Evolutionary conservation across 139 green algal species (phyloP), one percentile per base, ranked within the genome.

Genomic region (Bryopsis sp.): DNA sequence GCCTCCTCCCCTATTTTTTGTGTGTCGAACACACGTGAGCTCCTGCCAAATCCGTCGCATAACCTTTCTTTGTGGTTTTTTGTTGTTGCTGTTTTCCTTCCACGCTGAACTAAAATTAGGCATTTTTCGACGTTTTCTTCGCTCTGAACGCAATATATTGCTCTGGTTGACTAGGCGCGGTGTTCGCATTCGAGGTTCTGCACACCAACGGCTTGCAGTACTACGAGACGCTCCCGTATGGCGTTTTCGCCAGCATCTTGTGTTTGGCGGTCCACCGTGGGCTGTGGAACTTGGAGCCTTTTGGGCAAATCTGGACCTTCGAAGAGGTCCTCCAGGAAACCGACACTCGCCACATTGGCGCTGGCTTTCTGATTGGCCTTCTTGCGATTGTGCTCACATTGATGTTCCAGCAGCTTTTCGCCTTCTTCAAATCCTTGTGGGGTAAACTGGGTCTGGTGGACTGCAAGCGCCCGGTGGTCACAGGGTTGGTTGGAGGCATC

Each of bases 151-250:
- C n/a, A n/a, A n/a, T n/a, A n/a, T n/a, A n/a, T n/a, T n/a, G n/a
- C n/a, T n/a, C n/a, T n/a, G n/a, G n/a, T n/a, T n/a, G n/a, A n/a
- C n/a, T n/a, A n/a, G n/a, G 77, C 1, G 74, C 73, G 0, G 39
- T 83, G 26, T 83, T 83, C 73, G 74, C 77, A 0, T 63, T 83
- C 47, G 77, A 83, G 58, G 78, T 83, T 22, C 64, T 78, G 11
- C 78, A 83, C 31, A 33, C 74, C 7, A 73, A 64, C 32, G 78
- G 78, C 2, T 39, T 83, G 36, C 74, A 83, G 48, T 80, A 76
- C 63, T 83, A 65, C 43, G 78, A 83, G 70, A 64, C 73, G n/a
- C 65, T 74, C 24, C 73, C 71, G 1, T 79, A 74, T 47, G 71
- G 67, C 2, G 67, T 83, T 15, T 47, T 34, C 19, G 37, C 65